Evolutionary conservation across 2,329 filamentous ascomycete species (phyloP).

Genomic region (Sporothrix inflata): DNA sequence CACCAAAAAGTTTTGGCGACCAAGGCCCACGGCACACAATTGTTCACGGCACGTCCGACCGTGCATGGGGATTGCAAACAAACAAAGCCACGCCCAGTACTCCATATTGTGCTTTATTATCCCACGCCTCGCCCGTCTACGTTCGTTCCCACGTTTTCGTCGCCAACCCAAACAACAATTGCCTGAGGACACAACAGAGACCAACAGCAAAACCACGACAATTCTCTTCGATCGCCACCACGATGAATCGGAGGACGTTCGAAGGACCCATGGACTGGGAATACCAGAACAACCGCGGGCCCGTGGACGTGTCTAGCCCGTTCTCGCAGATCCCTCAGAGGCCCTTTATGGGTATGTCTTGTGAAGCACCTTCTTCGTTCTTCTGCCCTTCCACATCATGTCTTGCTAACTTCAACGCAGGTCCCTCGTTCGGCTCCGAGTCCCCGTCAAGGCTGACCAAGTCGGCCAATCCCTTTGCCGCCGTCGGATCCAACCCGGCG

Average conservation of each 20-base stretch:
- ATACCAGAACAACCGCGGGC: constrained; percentile 60
- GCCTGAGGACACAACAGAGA: not conserved
- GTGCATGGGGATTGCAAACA: not conserved
- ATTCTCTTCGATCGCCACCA: not conserved
- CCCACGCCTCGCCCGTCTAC: not conserved
- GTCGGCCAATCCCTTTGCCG: constrained; percentile 38
- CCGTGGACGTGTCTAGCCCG: constrained; percentile 63
- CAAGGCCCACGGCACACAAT: not conserved
- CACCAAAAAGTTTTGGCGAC: constrained; percentile 18
- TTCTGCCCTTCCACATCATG: not conserved
- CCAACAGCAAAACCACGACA: not conserved
- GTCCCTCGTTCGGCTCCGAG: constrained; percentile 35
- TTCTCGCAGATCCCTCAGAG: constrained; percentile 58
- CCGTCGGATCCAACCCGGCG: constrained; percentile 8
- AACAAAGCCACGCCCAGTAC: not conserved
- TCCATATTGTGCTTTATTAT: not conserved
- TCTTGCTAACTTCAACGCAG: constrained; percentile 21
- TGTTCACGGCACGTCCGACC: constrained; percentile 9
- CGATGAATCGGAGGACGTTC: constrained; percentile 54
- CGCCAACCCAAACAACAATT: constrained; percentile 4
- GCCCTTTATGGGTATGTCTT: constrained; percentile 48
- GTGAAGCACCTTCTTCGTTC: not conserved
- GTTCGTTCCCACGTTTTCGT: not conserved
- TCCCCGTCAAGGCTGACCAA: constrained; percentile 36
- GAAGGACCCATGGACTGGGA: constrained; percentile 71